Percentiles rank a stretch among this genome's conserved stretches.
phyloP scores from a whole-genome alignment of 352 stramenopile species.

The Phytophthora foliorum region DNA sequence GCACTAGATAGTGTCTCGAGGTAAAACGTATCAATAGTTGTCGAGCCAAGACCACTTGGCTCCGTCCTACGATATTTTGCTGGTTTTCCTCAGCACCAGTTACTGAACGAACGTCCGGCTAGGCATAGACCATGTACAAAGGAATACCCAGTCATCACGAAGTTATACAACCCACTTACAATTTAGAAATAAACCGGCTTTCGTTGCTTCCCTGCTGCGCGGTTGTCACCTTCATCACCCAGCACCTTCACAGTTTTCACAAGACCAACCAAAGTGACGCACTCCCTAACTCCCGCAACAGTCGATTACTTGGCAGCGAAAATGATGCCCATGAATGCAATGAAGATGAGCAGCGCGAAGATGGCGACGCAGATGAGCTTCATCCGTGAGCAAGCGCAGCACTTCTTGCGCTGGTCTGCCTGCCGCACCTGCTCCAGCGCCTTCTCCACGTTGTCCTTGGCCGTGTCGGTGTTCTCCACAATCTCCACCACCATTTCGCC shows the following conservation, averaged over 20 bases:
- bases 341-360: constrained; percentile 61
- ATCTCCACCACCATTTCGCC: constrained; percentile 87
- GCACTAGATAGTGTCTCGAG: constrained; percentile 9
- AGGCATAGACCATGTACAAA: not conserved
- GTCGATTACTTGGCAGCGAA: constrained; percentile 48
- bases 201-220: constrained; percentile 17
- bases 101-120: not conserved
- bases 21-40: constrained; percentile 1
- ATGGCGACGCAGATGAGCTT: constrained; percentile 79
- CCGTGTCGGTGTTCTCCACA: constrained; percentile 80
- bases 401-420: constrained; percentile 74
- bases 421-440: constrained; percentile 78
- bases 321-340: constrained; percentile 67
- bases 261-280: constrained; percentile 19
- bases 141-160: constrained; percentile 2
- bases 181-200: constrained; percentile 39
- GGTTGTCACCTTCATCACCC: constrained; percentile 9
- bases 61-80: not conserved
- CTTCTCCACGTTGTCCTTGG: constrained; percentile 79
- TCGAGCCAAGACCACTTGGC: not conserved
- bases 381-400: constrained; percentile 70
- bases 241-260: constrained; percentile 15
- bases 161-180: constrained; percentile 29
- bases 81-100: not conserved
- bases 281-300: constrained; percentile 8